Evolutionary conservation across 2,329 filamentous ascomycete species (phyloP).

Genomic region (Aschersonia sp.): DNA sequence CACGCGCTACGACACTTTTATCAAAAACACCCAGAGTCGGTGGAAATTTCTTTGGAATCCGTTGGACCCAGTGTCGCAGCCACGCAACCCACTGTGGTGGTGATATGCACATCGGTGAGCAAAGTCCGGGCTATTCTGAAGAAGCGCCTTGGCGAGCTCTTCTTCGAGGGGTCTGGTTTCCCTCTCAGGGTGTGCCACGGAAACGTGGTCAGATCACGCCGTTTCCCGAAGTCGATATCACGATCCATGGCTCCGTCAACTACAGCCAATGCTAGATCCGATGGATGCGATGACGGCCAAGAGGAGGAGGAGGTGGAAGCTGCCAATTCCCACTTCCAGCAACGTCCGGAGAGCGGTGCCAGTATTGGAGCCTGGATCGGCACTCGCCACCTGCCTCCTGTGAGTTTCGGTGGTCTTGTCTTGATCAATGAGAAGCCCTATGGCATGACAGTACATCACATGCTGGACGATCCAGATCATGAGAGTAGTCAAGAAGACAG

Average conservation of each 20-base stretch:
- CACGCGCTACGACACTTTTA: conserved; percentile 56
- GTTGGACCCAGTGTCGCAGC: conserved; percentile 54
- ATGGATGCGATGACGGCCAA: conserved; percentile 20
- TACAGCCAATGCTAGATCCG: neutral
- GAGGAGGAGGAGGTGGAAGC: conserved; percentile 25
- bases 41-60: conserved; percentile 64
- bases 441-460: conserved; percentile 94
- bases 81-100: conserved; percentile 57
- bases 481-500: conserved; percentile 15
- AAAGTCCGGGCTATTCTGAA: conserved; percentile 60
- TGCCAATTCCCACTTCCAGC: conserved; percentile 64
- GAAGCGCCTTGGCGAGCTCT: conserved; percentile 49
- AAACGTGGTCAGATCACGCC: conserved; percentile 47
- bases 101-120: conserved; percentile 60
- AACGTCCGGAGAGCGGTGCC: conserved; percentile 67
- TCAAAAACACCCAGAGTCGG: conserved; percentile 58
- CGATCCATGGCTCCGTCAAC: conserved; percentile 15
- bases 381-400: conserved; percentile 73
- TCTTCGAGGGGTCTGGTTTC: conserved; percentile 47
- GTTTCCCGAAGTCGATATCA: conserved; percentile 16
- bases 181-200: conserved; percentile 60
- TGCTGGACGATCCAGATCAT: conserved; percentile 61
- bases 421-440: conserved; percentile 72
- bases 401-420: conserved; percentile 80
- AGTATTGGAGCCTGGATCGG: conserved; percentile 87